phyloP scores from a whole-genome alignment of 2,329 filamentous ascomycete genomes.

The Aspergillus melleus region DNA sequence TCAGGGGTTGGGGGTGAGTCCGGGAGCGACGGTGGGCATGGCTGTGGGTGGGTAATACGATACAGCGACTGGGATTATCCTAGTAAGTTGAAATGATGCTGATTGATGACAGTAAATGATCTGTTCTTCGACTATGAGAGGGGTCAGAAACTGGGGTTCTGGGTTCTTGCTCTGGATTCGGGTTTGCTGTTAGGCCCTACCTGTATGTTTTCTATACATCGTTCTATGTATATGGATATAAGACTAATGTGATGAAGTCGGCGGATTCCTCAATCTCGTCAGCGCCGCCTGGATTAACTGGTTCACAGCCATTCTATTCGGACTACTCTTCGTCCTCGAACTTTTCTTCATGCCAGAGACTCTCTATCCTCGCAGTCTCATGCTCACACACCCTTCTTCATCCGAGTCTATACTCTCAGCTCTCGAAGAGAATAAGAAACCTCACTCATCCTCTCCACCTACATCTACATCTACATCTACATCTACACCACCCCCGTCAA shows the following conservation, averaged over 20 bases:
- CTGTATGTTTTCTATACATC: slow-evolving; percentile 30
- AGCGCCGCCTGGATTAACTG: slow-evolving; percentile 55
- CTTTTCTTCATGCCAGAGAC: slow-evolving; percentile 57
- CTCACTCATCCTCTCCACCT: too few species aligned
- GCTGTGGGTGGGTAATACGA: slow-evolving; percentile 41
- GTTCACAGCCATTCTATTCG: slow-evolving; percentile 57
- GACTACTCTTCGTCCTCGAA: slow-evolving; percentile 48
- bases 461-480: too few species aligned
- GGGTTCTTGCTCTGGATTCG: slow-evolving; percentile 57
- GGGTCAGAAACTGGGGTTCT: slow-evolving; percentile 57
- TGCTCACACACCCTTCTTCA: slow-evolving; percentile 37
- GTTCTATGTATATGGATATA: neutral
- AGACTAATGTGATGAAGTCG: slow-evolving; percentile 35
- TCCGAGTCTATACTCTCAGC: slow-evolving; percentile 14
- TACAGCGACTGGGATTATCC: neutral
- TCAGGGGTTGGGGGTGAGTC: slow-evolving; percentile 57
- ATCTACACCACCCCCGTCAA: too few species aligned
- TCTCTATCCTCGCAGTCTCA: slow-evolving; percentile 54
- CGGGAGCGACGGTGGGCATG: slow-evolving; percentile 56
- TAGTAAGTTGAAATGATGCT: neutral
- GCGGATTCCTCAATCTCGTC: slow-evolving; percentile 53
- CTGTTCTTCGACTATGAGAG: slow-evolving; percentile 59
- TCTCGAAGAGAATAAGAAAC: slow-evolving; percentile 17
- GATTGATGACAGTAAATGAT: slow-evolving; percentile 46
- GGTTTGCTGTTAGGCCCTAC: slow-evolving; percentile 53